Evolutionary conservation across 306 rosid genomes (phyloP), one percentile per base, ranked within the genome.

Genomic region (Lotus japonicus): DNA sequence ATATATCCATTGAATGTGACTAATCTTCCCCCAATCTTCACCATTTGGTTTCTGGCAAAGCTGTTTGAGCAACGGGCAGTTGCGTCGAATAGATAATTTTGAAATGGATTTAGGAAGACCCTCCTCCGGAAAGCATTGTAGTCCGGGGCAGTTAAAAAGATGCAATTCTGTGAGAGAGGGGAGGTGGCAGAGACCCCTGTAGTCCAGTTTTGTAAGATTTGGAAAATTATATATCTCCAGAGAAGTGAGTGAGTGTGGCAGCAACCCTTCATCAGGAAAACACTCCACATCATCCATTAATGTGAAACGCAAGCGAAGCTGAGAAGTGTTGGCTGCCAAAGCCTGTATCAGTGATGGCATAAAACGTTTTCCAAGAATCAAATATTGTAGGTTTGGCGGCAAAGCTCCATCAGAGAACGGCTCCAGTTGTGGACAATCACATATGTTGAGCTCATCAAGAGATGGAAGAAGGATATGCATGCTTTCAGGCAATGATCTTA

Each of bases 11-110:
- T 42, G 35, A 54, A 77, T 73, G 54, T 73, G 80, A 15, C 45
- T 9, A 67, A 81, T 81, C 60, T 76, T 72, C 11, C 16, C 51
- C 79, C 79, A 81, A 14, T 76, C 81, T 62, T 81, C 7, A 0
- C 79, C 82, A 11, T 10, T 49, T 7, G 46, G 73, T 36, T 43
- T 73, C 18, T 11, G 7, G 35, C 58, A 65, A 4, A 57, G 26
- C 9, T 4, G 10, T 14, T 45, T 10, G 7, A 81, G 66, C 11
- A 38, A 51, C 5, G 58, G 36, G 0, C 1, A 0, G 1, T 7
- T 0, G n/a, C n/a, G n/a, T 0, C 0, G 0, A 57, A 79, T 56
- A 0, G 0, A 0, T 9, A 73, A 16, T 12, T 0, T 0, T 16
- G 54, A 26, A 50, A 74, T 64, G 7, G 77, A 70, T 17, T 53